phyloP scores from a whole-genome alignment of 176 grass and related monocot species.

The Avena insularis region DNA sequence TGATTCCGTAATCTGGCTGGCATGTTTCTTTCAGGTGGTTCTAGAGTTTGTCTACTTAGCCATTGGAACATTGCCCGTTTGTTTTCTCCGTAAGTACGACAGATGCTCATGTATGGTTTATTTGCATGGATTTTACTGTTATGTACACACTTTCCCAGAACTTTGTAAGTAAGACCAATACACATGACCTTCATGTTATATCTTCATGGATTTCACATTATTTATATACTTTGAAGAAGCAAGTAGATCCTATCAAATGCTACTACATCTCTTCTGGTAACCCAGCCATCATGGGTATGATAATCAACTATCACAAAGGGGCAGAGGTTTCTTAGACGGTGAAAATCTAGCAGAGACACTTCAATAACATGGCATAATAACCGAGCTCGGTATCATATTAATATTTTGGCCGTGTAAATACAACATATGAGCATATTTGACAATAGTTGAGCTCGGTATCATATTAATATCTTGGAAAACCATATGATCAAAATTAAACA shows the following conservation, averaged over 20 bases:
- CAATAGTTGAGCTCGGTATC: neutral
- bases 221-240: neutral
- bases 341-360: neutral
- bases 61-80: constrained; percentile 37
- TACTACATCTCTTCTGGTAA: neutral
- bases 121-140: neutral
- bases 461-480: neutral
- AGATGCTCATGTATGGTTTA: neutral
- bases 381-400: neutral
- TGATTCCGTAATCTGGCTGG: neutral
- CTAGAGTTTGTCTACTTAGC: constrained; percentile 57
- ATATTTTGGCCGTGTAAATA: constrained; percentile 10
- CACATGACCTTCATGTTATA: neutral
- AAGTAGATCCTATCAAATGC: neutral
- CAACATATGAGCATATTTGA: constrained; percentile 4
- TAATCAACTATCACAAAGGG: neutral
- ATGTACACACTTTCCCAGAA: neutral
- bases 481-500: neutral
- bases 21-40: constrained; percentile 49
- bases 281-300: neutral
- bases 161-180: neutral
- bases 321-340: neutral
- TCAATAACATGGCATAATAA: neutral
- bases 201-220: too few relatives aligned
- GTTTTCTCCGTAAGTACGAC: constrained; percentile 50